Evolutionary conservation across 2,329 filamentous ascomycete species (phyloP).

Genomic region (Colletotrichum echinochloae): DNA sequence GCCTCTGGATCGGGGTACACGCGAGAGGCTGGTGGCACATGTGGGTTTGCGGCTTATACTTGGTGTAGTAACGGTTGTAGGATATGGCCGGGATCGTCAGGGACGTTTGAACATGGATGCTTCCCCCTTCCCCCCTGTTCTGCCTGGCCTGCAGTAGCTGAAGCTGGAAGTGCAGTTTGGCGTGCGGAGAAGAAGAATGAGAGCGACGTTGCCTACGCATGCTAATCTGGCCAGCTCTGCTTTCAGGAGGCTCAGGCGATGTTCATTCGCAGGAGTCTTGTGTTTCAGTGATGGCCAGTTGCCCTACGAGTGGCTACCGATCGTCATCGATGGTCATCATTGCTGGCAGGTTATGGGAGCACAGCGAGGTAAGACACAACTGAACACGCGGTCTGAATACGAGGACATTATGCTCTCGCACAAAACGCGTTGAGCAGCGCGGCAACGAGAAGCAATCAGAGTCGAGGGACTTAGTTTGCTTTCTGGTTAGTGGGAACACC

Average conservation of each 20-base stretch:
- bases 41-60: constrained; percentile 29
- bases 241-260: constrained; percentile 32
- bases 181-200: constrained; percentile 28
- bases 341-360: constrained; percentile 4
- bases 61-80: constrained; percentile 19
- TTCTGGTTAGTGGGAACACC: constrained; percentile 9
- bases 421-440: constrained; percentile 12
- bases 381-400: constrained; percentile 23
- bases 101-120: constrained; percentile 33
- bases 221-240: constrained; percentile 30
- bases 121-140: constrained; percentile 12
- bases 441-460: constrained; percentile 28
- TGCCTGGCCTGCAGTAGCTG: constrained; percentile 7
- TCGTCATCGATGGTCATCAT: constrained; percentile 28
- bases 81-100: constrained; percentile 37
- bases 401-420: background rate
- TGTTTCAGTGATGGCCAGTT: constrained; percentile 33
- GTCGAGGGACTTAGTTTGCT: constrained; percentile 1
- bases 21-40: constrained; percentile 26
- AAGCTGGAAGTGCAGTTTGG: background rate
- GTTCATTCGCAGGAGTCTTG: constrained; percentile 11
- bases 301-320: constrained; percentile 39
- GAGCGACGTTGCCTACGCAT: background rate
- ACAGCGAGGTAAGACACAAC: constrained; percentile 20
- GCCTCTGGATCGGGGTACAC: constrained; percentile 21